Evolutionary conservation across 768 basidiomycete species (phyloP), one percentile per base, ranked within the genome.

Genomic region (Agrocybe chaxingu): DNA sequence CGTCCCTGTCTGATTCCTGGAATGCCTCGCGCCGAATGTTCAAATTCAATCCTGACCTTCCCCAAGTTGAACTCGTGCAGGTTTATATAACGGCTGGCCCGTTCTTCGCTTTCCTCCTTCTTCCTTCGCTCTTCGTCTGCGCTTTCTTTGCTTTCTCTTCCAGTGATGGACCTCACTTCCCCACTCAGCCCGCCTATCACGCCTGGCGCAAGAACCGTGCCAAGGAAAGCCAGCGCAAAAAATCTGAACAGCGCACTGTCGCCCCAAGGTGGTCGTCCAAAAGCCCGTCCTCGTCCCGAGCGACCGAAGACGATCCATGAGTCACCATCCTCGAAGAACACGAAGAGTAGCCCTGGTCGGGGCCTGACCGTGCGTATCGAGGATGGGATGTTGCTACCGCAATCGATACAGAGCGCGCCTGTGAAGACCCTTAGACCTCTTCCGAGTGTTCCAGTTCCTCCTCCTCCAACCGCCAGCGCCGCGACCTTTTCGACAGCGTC

Each of bases 361-460:
- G 55, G 58, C n/a, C 47, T 59, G 36, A 59, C 53, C 3, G 39
- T 59, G 13, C 47, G 45, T 8, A 57, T 59, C 41, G 49, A 52
- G n/a, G 51, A 44, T 29, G 38, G 53, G 4, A 55, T 55, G 55
- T 36, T 11, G 11, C n/a, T 40, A 8, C 32, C 40, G 39, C 54
- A 55, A 40, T 47, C 49, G 8, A 55, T 59, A 8, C 51, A 51
- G 32, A 57, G 53, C 40, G 58, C 58, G 6, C 58, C 53, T 16
- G 53, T 48, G 8, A 50, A 46, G 24, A 36, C 46, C 31, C 31
- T 55, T 4, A 51, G 58, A 11, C 48, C 50, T 6, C 41, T 57
- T 4, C 58, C 55, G 7, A 41, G 48, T 8, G 34, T 43, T 3
- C 52, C 51, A n/a, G 18, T 49, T 24, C 55, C 55, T 19, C 48